These are phyloP conservation scores for Elymus sibiricus DNA, from an alignment of 176 grass and related monocot genomes.

Conservation along the genomic window DNA sequence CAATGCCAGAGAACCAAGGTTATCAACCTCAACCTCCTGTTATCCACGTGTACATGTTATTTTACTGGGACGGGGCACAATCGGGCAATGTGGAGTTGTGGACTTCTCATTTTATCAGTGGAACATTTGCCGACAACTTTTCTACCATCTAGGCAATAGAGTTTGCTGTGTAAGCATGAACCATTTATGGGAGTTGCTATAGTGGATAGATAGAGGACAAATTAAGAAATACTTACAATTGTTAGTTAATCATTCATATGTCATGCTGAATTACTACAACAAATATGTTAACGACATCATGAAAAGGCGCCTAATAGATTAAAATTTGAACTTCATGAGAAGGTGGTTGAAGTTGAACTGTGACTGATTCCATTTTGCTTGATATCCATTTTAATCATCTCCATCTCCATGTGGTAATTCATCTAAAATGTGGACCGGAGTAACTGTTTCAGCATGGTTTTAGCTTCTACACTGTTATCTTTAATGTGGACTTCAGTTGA, in stretches of 20 bases:
- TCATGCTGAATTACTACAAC: too few relatives aligned
- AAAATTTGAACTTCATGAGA: background rate
- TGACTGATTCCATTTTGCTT: background rate
- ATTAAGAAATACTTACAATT: background rate
- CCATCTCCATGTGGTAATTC: background rate
- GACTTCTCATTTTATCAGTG: background rate
- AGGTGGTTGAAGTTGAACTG: background rate
- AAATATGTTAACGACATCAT: background rate
- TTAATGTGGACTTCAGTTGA: background rate
- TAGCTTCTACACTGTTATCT: constrained; percentile 4
- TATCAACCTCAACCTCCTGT: background rate
- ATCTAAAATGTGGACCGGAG: background rate
- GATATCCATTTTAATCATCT: background rate
- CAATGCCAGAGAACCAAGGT: background rate
- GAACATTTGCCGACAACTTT: background rate
- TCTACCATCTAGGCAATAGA: background rate
- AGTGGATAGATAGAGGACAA: background rate
- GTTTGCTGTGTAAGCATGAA: background rate
- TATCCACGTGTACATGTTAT: background rate
- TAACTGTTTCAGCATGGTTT: background rate
- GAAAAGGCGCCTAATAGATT: background rate
- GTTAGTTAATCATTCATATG: background rate
- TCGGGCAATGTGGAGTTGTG: background rate
- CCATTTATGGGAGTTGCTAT: background rate
- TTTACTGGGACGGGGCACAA: background rate